phyloP scores from a whole-genome alignment of 1,284 basidiomycete species.

The Ceratobasidium sp. region DNA sequence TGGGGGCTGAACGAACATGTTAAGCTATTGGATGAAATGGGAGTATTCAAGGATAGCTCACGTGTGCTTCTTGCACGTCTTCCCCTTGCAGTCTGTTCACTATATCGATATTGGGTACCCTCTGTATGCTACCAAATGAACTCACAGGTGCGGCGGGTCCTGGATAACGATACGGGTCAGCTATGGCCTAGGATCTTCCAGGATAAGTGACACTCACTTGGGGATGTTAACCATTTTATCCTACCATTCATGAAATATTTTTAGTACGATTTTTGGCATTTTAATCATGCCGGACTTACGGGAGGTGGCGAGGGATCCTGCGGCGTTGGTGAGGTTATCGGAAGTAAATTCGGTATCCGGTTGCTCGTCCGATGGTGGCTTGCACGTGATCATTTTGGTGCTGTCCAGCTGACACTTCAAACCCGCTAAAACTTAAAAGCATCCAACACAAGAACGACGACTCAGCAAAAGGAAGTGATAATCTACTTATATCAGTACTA shows the following conservation, averaged over 20 bases:
- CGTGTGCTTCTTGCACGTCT: slow-evolving; percentile 99
- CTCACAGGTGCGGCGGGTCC: slow-evolving; percentile 88
- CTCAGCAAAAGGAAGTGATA: too few relatives aligned
- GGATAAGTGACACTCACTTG: slow-evolving; percentile 70
- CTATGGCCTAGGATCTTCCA: background rate
- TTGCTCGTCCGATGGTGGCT: slow-evolving; percentile 15
- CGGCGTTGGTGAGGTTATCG: slow-evolving; percentile 10
- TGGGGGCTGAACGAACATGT: slow-evolving; percentile 72
- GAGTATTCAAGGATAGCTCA: slow-evolving; percentile 62
- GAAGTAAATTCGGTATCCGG: slow-evolving; percentile 27
- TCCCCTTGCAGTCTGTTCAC: slow-evolving; percentile 93
- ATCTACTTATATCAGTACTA: too few relatives aligned
- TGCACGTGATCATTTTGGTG: slow-evolving; percentile 29
- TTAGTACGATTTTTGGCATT: background rate
- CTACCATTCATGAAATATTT: background rate
- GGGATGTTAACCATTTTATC: slow-evolving; percentile 92
- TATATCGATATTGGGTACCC: slow-evolving; percentile 40
- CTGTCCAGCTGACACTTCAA: background rate
- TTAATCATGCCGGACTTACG: background rate
- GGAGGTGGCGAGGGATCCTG: slow-evolving; percentile 15
- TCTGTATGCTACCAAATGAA: slow-evolving; percentile 51
- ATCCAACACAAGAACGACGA: background rate
- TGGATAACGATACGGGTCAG: slow-evolving; percentile 54
- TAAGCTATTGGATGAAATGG: background rate
- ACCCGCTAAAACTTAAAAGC: background rate